Conservation (phyloP, 225 moss, liverwort and hornwort genomes). For the Neckera pumila region DNA sequence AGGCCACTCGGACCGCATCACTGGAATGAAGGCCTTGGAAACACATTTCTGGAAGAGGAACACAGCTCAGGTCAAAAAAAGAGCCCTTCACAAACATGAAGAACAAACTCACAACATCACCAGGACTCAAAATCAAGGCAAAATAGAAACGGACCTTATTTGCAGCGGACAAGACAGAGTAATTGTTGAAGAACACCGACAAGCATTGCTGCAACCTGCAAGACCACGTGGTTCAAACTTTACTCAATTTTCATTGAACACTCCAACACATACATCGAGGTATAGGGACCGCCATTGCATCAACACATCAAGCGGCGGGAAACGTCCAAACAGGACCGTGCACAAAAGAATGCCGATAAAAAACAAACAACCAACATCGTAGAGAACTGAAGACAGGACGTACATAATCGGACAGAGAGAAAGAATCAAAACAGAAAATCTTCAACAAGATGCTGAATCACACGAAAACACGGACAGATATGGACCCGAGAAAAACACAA, state of each 20-base stretch:
- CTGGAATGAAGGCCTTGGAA: conserved; percentile 59
- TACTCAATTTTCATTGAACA: neutral
- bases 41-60: conserved; percentile 53
- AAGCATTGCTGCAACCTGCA: conserved; percentile 69
- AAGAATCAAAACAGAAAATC: neutral
- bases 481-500: neutral
- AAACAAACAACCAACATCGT: neutral
- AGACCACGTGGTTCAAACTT: neutral
- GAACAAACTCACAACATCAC: neutral
- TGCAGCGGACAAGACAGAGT: conserved; percentile 56
- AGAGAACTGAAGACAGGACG: neutral
- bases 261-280: neutral
- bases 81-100: neutral
- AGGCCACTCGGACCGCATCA: conserved; percentile 84
- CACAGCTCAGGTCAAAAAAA: neutral
- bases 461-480: neutral
- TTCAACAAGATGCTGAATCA: neutral
- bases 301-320: neutral
- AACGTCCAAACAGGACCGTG: neutral
- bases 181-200: conserved; percentile 74
- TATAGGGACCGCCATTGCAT: neutral
- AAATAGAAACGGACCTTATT: conserved; percentile 45
- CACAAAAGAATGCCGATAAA: neutral
- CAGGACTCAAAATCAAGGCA: neutral
- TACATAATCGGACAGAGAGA: neutral